Evolutionary conservation across 2,329 filamentous ascomycete genomes (phyloP), one percentile per base, ranked within the genome.

Genomic region (Leptographium lundbergii): DNA sequence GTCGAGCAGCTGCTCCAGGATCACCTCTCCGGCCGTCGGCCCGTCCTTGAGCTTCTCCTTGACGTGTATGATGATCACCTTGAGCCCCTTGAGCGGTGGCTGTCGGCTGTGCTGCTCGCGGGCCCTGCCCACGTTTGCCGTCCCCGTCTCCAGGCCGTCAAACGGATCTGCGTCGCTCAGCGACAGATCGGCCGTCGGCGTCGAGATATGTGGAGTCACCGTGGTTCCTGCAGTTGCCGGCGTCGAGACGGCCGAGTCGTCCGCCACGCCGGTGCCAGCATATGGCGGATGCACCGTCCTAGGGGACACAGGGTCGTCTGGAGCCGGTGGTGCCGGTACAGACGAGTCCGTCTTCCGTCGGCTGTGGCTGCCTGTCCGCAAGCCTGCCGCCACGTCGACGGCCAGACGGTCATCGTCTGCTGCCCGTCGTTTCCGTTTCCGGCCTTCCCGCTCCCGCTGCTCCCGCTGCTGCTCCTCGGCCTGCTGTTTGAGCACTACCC

Each of bases 11-110:
- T 96, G 83, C 61, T 75, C 68, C 25, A 94, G 66, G 42, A 97
- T 95, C 2, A 73, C 78, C 4, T 89, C 83, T 42, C 76, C 80
- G 2, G 80, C 82, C 54, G 74, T 70, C 29, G 82, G 81, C 0
- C 84, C 89, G 68, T 96, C 91, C 10, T 78, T 76, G 59, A 96
- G 74, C 25, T 81, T 86, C 64, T 97, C 92, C 70, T 99, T 99
- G 67, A 97, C 82, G 69, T 99, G 94, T 45, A 97, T 97, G 59
- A 97, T 83, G 56, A 96, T 85, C 1, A 99, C 77, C 63, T 84
- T 87, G 32, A 97, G 69, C 0, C 90, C 91, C 57, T 78, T 75
- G 5, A 99, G 76, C 10, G 58, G 54, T 25, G n/a, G 36, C 19
- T n/a, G 27, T n/a, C n/a, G 39, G 10, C 14, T 1, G 17, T 53